Evolutionary conservation across 345 rosid genomes (phyloP).

Genomic region (Eucalyptus sideroxylon): DNA sequence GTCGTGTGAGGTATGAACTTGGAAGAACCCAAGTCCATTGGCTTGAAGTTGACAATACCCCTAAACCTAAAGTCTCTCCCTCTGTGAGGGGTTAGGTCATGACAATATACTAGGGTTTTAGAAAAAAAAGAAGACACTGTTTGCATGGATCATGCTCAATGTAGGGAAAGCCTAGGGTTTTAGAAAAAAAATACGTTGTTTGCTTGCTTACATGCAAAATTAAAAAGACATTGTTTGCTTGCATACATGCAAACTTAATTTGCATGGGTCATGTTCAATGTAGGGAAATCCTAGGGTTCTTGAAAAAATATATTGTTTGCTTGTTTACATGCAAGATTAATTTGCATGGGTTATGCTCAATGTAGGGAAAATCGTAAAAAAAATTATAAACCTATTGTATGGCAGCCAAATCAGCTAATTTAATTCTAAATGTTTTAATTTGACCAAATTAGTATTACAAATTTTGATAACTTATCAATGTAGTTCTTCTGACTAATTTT

Average conservation of each 20-base stretch:
- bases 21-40: accelerated
- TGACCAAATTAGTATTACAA: accelerated
- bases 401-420: accelerated
- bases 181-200: background rate
- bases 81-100: too few species aligned
- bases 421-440: background rate
- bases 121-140: too few species aligned
- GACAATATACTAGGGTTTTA: background rate
- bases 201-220: too few species aligned
- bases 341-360: background rate
- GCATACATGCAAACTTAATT: background rate
- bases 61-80: too few species aligned
- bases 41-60: too few species aligned
- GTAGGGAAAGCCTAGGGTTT: background rate
- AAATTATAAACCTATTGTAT: background rate
- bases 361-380: background rate
- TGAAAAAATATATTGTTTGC: background rate
- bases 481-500: background rate
- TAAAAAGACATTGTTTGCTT: background rate
- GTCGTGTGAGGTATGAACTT: too few species aligned
- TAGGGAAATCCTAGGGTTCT: background rate
- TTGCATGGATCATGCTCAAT: too few species aligned
- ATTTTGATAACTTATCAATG: background rate
- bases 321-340: background rate
- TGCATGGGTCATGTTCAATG: too few species aligned